These are phyloP conservation scores for Polysphondylium violaceum DNA, from an alignment of 78 protist species.

Conservation along the genomic window DNA sequence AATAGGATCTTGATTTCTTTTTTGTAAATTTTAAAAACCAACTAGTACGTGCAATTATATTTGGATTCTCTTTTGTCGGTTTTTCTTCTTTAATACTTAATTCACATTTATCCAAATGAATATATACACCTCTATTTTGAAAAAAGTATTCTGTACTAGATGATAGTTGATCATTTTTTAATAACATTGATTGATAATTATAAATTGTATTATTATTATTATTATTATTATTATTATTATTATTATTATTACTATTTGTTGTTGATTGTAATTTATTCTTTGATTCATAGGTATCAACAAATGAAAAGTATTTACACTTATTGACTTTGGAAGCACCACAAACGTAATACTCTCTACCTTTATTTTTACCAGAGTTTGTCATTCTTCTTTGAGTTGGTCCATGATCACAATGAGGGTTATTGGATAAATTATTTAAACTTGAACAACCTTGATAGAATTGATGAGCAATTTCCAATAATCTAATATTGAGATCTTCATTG, in stretches of 20 bases:
- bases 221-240: too few relatives aligned
- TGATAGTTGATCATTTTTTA: not conserved
- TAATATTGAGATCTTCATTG: constrained; percentile 61
- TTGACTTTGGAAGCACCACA: constrained; percentile 16
- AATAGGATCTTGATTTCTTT: constrained; percentile 14
- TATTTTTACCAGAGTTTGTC: constrained; percentile 26
- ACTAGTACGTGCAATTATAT: not conserved
- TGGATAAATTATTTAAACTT: constrained; percentile 20
- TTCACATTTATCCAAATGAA: constrained; percentile 17
- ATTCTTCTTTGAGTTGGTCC: constrained; percentile 34
- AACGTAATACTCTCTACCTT: constrained; percentile 43
- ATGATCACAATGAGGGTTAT: constrained; percentile 27
- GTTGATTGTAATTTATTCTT: not conserved
- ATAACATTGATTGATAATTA: constrained; percentile 2
- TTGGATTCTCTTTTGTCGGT: not conserved
- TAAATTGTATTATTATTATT: constrained; percentile 8
- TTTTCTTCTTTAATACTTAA: not conserved
- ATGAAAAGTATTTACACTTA: constrained; percentile 8
- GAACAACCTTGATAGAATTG: constrained; percentile 25
- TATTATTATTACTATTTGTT: too few relatives aligned
- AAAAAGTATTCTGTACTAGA: constrained; percentile 21
- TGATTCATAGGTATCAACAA: constrained; percentile 23
- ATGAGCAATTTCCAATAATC: constrained; percentile 22
- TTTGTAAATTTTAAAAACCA: constrained; percentile 38
- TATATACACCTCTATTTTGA: constrained; percentile 28